Base-by-base conservation (phyloP, 768 basidiomycete species). In the Suillus paluster region DNA sequence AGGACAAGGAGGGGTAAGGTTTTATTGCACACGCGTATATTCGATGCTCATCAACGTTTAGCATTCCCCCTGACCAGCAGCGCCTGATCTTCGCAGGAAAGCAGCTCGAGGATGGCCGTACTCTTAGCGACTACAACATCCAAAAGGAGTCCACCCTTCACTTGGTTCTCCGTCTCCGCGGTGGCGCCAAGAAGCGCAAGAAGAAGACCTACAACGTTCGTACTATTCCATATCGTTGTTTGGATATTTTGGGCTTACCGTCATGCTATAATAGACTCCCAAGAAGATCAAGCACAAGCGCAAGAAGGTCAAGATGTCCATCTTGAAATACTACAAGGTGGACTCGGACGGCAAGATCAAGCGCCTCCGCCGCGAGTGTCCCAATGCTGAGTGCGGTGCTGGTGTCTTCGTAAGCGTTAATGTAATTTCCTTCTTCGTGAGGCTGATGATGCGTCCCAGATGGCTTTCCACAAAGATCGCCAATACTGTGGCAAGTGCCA, bases 261-360 rank as follows among this genome's bases (percentile, higher is more conserved):
- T 48, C 48, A 34, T 33, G 15, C 50, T 33, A 30, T 17, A 63
- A 33, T 70, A 92, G 91, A 97, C 95, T 73, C 95, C 95, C 79
- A 97, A 97, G 87, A 98, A 98, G 87, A 89, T 97, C 87, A 99
- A 97, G 90, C 96, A 97, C 85, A 97, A 97, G 88, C 90, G 92
- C 80, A 98, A 99, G 87, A 97, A 98, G 86, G 94, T 97, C 85
- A 99, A 98, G 91, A 98, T 99, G 95, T 83, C 95, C 73, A 97
- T 99, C 82, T 85, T 99, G 79, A 99, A 99, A 83, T 99, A 97
- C 87, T 99, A 98, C 86, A 97, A 97, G 83, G 96, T 99, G 70
- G 97, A 98, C 81, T 96, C 95, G 50, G 97, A 99, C 71, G 97
- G 97, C 78, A 98, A 97, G 83, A 96, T 99, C 86, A 97, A 97